phyloP scores from a whole-genome alignment of 2,329 filamentous ascomycete species.

The Aspergillus sp. region DNA sequence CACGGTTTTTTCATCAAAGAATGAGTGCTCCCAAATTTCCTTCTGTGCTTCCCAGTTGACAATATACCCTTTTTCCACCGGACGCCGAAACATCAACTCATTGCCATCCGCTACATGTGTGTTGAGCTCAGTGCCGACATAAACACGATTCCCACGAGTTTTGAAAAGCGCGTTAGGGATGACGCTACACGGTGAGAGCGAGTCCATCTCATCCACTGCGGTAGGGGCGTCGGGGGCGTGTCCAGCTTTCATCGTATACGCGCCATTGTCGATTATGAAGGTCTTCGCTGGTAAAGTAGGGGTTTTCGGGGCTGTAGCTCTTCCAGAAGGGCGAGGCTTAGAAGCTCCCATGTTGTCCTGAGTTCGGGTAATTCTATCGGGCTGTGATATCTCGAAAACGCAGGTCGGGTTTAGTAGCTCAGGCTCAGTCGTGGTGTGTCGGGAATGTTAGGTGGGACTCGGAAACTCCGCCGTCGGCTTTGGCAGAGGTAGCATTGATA shows the following conservation, averaged over 20 bases:
- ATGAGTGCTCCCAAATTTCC: slow-evolving; percentile 90
- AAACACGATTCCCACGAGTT: slow-evolving; percentile 73
- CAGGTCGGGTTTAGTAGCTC: too few species aligned
- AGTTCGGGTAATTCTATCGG: too few species aligned
- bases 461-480: too few species aligned
- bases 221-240: slow-evolving; percentile 52
- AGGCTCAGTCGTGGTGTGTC: too few species aligned
- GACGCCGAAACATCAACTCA: slow-evolving; percentile 80
- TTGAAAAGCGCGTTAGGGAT: slow-evolving; percentile 89
- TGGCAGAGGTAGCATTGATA: too few species aligned
- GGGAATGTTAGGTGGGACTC: too few species aligned
- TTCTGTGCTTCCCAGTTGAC: slow-evolving; percentile 97
- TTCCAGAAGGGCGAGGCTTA: slow-evolving; percentile 41
- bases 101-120: slow-evolving; percentile 81
- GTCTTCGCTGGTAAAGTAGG: slow-evolving; percentile 61
- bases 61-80: slow-evolving; percentile 90
- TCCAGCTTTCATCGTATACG: slow-evolving; percentile 86
- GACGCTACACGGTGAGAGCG: slow-evolving; percentile 54
- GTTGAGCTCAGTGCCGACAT: slow-evolving; percentile 71
- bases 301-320: slow-evolving; percentile 51
- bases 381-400: too few species aligned
- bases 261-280: slow-evolving; percentile 91
- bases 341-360: slow-evolving; percentile 27
- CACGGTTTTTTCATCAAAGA: slow-evolving; percentile 68
- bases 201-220: slow-evolving; percentile 35